Evolutionary conservation across 495 filamentous ascomycete species (phyloP).

Genomic region (Neurospora sp.): DNA sequence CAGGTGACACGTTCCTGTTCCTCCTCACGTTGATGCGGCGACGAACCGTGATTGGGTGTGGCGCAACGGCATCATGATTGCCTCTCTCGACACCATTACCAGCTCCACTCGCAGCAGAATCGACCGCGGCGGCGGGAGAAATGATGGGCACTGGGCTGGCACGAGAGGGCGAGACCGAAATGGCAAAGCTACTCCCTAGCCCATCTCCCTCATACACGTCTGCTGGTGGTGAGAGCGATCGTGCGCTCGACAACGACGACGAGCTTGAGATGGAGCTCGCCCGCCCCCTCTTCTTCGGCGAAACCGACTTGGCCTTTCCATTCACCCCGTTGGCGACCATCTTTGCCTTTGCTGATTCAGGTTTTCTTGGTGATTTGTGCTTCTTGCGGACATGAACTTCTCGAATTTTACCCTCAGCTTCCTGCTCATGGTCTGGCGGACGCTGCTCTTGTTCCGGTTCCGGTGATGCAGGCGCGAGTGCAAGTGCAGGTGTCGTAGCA

Average conservation of each 20-base stretch:
- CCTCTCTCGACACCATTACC: neutral
- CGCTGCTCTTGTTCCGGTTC: constrained; percentile 1
- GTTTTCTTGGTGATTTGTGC: constrained; percentile 17
- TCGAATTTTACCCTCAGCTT: neutral
- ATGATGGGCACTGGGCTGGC: constrained; percentile 16
- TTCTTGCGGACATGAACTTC: constrained; percentile 21
- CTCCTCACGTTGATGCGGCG: constrained; percentile 22
- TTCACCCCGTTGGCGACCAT: constrained; percentile 13
- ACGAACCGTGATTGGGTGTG: constrained; percentile 20
- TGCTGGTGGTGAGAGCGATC: constrained; percentile 21
- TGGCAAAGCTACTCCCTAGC: constrained; percentile 6
- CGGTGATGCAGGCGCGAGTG: neutral
- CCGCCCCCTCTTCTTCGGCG: constrained; percentile 16
- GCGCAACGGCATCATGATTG: constrained; percentile 1
- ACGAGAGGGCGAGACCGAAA: constrained; percentile 15
- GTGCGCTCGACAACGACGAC: constrained; percentile 25
- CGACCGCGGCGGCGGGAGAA: constrained; percentile 9
- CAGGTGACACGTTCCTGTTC: constrained; percentile 27
- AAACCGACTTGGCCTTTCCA: constrained; percentile 15
- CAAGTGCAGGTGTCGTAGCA: constrained; percentile 3
- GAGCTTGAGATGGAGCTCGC: constrained; percentile 18
- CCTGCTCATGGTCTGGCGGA: constrained; percentile 3
- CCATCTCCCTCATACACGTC: constrained; percentile 8
- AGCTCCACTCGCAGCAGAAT: neutral
- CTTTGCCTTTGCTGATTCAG: constrained; percentile 7